Evolutionary conservation across 805 yeast genomes (phyloP).

Genomic region (Blastobotrys peoriensis): DNA sequence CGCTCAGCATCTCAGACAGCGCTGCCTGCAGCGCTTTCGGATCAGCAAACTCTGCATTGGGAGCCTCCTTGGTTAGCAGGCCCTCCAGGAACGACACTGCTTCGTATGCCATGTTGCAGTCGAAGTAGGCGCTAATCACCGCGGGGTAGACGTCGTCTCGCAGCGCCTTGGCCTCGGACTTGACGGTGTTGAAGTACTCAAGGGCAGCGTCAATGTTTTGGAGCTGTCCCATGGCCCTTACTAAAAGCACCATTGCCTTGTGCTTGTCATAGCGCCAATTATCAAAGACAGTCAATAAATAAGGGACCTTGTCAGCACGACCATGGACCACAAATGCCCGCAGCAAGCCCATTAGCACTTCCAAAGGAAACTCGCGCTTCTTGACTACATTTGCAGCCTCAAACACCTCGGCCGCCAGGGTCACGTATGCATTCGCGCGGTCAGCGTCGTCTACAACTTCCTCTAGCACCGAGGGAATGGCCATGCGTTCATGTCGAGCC

Average conservation of each 20-base stretch:
- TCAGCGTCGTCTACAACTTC: constrained; percentile 10
- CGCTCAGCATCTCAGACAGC: constrained; percentile 12
- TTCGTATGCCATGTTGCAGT: constrained; percentile 18
- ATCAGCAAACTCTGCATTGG: constrained; percentile 2
- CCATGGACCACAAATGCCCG: constrained; percentile 14
- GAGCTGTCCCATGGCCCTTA: constrained; percentile 20
- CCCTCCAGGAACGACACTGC: constrained; percentile 25
- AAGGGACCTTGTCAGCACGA: constrained; percentile 7
- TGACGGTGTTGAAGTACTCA: constrained; percentile 14
- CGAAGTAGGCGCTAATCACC: constrained; percentile 25
- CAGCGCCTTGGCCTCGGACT: constrained; percentile 6
- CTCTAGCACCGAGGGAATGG: constrained; percentile 9
- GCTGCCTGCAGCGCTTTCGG: constrained; percentile 5
- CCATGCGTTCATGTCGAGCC: constrained; percentile 1
- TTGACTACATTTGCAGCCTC: constrained; percentile 24
- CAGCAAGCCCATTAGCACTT: constrained; percentile 19
- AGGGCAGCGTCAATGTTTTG: constrained; percentile 18
- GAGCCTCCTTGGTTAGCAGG: constrained; percentile 12
- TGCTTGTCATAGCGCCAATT: constrained; percentile 10
- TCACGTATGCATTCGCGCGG: constrained; percentile 17
- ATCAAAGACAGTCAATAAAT: constrained; percentile 4
- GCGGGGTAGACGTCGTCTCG: constrained; percentile 19
- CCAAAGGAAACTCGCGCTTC: constrained; percentile 17
- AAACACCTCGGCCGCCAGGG: constrained; percentile 28
- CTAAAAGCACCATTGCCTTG: constrained; percentile 13